Evolutionary conservation across 805 yeast species (phyloP).

Genomic region (Kodamaea sagamina): DNA sequence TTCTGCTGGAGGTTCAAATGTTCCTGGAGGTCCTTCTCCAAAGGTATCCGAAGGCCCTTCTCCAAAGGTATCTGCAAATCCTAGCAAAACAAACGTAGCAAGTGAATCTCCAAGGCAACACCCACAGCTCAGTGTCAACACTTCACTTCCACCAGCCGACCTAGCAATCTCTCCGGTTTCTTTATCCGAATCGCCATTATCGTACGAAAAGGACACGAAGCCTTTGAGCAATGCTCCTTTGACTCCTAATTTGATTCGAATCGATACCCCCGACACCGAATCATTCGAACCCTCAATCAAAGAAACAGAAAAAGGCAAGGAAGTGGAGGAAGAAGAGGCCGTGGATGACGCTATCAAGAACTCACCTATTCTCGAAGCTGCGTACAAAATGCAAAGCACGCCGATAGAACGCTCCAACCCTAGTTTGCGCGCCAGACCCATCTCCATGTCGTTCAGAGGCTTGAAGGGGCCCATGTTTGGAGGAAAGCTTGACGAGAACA

Average conservation of each 20-base stretch:
- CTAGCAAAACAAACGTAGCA: too few species aligned
- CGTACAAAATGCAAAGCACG: conserved; percentile 13
- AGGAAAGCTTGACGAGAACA: conserved; percentile 28
- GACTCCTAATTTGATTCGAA: conserved; percentile 14
- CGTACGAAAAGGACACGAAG: conserved; percentile 7
- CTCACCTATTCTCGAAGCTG: conserved; percentile 26
- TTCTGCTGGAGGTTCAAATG: too few species aligned
- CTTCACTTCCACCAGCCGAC: not conserved
- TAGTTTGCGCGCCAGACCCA: conserved; percentile 29
- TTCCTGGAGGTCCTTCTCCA: too few species aligned
- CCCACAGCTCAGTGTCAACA: not conserved
- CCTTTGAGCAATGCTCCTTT: conserved; percentile 16
- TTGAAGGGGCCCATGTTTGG: conserved; percentile 56
- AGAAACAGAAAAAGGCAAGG: not conserved
- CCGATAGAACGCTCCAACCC: not conserved
- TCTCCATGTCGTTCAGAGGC: conserved; percentile 62
- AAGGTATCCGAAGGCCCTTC: too few species aligned
- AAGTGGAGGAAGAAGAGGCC: conserved; percentile 3
- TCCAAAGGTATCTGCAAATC: too few species aligned
- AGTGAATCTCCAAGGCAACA: not conserved
- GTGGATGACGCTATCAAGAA: conserved; percentile 1
- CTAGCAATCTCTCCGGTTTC: not conserved
- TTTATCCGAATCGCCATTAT: conserved; percentile 3
- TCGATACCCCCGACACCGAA: conserved; percentile 7
- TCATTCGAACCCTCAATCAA: conserved; percentile 1